Percentiles rank a stretch among this genome's conserved stretches.
These are phyloP conservation scores for Malassezia furfur DNA, from an alignment of 1,284 basidiomycete genomes.

Conservation along the genomic window DNA sequence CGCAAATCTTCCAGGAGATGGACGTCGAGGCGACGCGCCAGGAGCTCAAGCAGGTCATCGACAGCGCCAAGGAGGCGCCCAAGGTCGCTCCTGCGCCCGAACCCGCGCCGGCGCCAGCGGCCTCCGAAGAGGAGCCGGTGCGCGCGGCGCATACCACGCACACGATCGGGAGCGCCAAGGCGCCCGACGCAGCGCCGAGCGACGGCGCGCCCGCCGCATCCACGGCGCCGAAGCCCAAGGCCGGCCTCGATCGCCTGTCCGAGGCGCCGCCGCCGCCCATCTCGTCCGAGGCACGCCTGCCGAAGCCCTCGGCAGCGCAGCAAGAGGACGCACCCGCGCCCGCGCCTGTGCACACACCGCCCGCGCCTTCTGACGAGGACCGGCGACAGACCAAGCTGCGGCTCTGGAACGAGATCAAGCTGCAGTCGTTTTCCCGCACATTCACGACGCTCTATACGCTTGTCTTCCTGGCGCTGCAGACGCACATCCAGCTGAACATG, in stretches of 20 bases:
- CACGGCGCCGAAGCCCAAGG: not conserved
- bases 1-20: constrained; percentile 65
- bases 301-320: not conserved
- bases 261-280: constrained; percentile 14
- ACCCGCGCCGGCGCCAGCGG: not conserved
- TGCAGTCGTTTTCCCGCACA: constrained; percentile 65
- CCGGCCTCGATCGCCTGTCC: constrained; percentile 5
- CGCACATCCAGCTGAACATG: constrained; percentile 69
- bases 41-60: constrained; percentile 53
- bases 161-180: not conserved
- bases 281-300: constrained; percentile 7
- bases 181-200: not conserved
- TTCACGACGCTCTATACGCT: constrained; percentile 72
- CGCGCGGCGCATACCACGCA: not conserved
- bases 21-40: constrained; percentile 70
- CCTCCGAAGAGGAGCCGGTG: not conserved
- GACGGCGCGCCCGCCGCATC: not conserved
- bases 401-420: constrained; percentile 46
- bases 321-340: not conserved
- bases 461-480: constrained; percentile 69
- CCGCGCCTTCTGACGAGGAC: constrained; percentile 12
- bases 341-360: not conserved
- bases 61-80: not conserved
- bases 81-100: not conserved
- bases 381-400: constrained; percentile 26